Percentiles rank a stretch among this genome's conserved stretches.
phyloP scores from a whole-genome alignment of 176 grass and related monocot genomes.

The Puccinellia tenuiflora region DNA sequence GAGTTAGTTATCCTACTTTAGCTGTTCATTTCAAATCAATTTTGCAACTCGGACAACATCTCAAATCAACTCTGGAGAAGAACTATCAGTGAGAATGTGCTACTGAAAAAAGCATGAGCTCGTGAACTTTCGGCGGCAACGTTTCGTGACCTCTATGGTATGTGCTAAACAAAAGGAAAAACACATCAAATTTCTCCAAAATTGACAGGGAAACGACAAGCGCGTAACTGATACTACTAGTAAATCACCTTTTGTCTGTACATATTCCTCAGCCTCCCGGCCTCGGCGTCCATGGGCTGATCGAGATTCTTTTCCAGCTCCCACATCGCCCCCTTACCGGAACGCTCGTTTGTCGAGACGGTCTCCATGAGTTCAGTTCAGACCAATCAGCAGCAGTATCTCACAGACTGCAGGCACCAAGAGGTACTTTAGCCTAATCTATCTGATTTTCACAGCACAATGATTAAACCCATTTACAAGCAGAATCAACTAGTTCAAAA shows the following conservation, averaged over 20 bases:
- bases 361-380: slow-evolving; percentile 48
- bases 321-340: slow-evolving; percentile 70
- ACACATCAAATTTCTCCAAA: too few relatives aligned
- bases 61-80: neutral
- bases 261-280: slow-evolving; percentile 61
- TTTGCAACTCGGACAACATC: neutral
- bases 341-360: slow-evolving; percentile 24
- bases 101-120: neutral
- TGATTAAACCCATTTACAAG: too few relatives aligned
- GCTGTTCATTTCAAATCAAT: neutral
- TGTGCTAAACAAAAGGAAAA: too few relatives aligned
- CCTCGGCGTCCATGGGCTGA: slow-evolving; percentile 85
- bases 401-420: slow-evolving; percentile 1
- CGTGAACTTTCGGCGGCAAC: neutral
- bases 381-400: neutral
- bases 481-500: too few relatives aligned
- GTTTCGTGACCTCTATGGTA: neutral
- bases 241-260: slow-evolving; percentile 77
- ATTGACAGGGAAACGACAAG: neutral
- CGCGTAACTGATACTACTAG: neutral
- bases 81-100: neutral
- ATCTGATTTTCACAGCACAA: too few relatives aligned
- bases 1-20: neutral
- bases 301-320: slow-evolving; percentile 73
- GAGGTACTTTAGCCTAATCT: too few relatives aligned